These are phyloP conservation scores for Batkoa obscura DNA, from an alignment of 371 early-diverging fungal genomes.

Conservation along the genomic window DNA sequence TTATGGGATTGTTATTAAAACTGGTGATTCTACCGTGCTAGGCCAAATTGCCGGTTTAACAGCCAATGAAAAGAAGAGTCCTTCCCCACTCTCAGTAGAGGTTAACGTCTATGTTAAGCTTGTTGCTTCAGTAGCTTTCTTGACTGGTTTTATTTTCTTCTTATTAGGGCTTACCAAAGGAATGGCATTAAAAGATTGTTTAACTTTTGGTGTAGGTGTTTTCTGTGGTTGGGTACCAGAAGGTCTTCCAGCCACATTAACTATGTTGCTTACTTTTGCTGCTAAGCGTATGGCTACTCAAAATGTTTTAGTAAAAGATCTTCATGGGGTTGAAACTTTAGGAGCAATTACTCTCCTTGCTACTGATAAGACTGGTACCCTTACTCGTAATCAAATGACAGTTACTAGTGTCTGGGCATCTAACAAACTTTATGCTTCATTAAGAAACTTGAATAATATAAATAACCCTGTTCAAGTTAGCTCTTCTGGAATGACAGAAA, in stretches of 20 bases:
- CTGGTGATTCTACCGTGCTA: constrained; percentile 42
- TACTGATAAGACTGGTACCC: constrained; percentile 90
- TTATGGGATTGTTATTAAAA: constrained; percentile 34
- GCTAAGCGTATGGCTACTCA: constrained; percentile 80
- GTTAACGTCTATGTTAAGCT: constrained; percentile 42
- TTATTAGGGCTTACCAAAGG: constrained; percentile 25
- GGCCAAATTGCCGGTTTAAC: constrained; percentile 48
- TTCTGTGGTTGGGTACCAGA: constrained; percentile 45
- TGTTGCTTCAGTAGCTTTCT: constrained; percentile 34
- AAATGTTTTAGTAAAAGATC: constrained; percentile 83
- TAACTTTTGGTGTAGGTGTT: constrained; percentile 47
- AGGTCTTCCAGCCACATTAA: constrained; percentile 61
- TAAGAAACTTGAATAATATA: constrained; percentile 22
- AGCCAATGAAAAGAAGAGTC: constrained; percentile 15
- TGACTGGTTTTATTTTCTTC: constrained; percentile 22
- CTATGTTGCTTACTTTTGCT: constrained; percentile 73
- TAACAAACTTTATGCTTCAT: constrained; percentile 24
- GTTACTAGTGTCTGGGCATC: constrained; percentile 35
- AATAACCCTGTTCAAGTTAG: constrained; percentile 15
- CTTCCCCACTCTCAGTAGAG: constrained; percentile 42
- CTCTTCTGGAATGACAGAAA: constrained; percentile 38
- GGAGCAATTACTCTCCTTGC: constrained; percentile 89
- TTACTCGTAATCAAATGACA: constrained; percentile 81
- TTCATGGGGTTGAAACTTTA: constrained; percentile 88
- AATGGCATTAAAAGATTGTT: constrained; percentile 21